Conservation (phyloP, 2,329 filamentous ascomycete species). For the Hymenoscyphus salicellus region DNA sequence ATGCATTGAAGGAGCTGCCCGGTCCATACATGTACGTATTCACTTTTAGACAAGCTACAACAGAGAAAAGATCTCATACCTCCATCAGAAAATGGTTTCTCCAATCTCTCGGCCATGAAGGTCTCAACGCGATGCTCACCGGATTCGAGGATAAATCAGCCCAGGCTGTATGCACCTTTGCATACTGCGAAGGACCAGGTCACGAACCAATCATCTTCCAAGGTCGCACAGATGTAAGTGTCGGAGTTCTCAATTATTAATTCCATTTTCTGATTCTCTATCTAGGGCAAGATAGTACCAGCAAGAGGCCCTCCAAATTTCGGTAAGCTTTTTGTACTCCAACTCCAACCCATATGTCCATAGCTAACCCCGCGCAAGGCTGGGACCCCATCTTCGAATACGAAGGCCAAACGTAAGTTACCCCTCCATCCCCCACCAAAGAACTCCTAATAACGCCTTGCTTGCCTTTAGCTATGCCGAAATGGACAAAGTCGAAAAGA, state of each 20-base stretch:
- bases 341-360: neutral
- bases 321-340: slow-evolving; percentile 55
- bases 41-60: neutral
- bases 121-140: slow-evolving; percentile 84
- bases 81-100: slow-evolving; percentile 80
- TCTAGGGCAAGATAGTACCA: slow-evolving; percentile 74
- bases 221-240: slow-evolving; percentile 72
- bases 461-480: slow-evolving; percentile 74
- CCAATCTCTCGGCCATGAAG: slow-evolving; percentile 72
- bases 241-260: neutral
- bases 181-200: slow-evolving; percentile 81
- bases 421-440: neutral
- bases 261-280: slow-evolving; percentile 17
- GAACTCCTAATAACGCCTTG: slow-evolving; percentile 2
- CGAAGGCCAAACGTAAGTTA: slow-evolving; percentile 67
- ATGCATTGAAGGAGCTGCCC: slow-evolving; percentile 83
- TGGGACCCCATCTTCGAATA: slow-evolving; percentile 98
- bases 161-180: slow-evolving; percentile 94
- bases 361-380: slow-evolving; percentile 49
- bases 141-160: slow-evolving; percentile 89
- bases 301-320: slow-evolving; percentile 78
- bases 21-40: slow-evolving; percentile 82
- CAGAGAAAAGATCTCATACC: slow-evolving; percentile 5
- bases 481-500: slow-evolving; percentile 87
- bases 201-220: slow-evolving; percentile 86